Percentiles rank a stretch among this genome's conserved stretches.
Evolutionary conservation across 169 alveolate species (phyloP).

Genomic region (Eimeria mitis): DNA sequence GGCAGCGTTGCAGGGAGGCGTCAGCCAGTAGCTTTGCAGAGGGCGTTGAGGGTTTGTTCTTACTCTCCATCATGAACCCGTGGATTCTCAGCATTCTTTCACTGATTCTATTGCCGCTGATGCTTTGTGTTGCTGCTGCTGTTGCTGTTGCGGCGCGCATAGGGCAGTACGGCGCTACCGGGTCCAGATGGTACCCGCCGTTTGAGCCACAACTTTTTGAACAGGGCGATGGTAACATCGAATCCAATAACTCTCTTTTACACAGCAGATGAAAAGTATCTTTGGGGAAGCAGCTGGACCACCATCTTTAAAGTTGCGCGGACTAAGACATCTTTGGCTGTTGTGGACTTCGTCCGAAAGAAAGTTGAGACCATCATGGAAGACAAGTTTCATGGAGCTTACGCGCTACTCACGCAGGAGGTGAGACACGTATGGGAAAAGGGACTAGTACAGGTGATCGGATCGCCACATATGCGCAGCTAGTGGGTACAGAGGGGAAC

Average conservation of each 20-base stretch:
- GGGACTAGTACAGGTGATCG: neutral
- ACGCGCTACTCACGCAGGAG: constrained; percentile 81
- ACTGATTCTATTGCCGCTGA: neutral
- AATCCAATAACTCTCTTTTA: constrained; percentile 84
- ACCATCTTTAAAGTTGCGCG: constrained; percentile 82
- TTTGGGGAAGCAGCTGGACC: constrained; percentile 86
- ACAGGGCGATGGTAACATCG: constrained; percentile 70
- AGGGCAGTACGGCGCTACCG: constrained; percentile 79
- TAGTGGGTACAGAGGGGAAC: neutral
- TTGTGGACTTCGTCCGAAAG: constrained; percentile 77
- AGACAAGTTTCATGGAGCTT: constrained; percentile 84
- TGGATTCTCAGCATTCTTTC: neutral
- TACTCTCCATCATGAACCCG: neutral
- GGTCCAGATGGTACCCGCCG: constrained; percentile 81
- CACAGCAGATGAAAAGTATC: constrained; percentile 81
- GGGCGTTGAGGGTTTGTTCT: neutral
- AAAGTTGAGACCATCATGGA: constrained; percentile 70
- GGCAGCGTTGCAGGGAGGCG: neutral
- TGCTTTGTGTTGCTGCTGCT: neutral
- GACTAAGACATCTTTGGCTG: constrained; percentile 56
- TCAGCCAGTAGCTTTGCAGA: neutral
- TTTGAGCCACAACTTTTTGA: constrained; percentile 78
- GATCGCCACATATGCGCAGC: neutral
- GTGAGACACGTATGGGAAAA: constrained; percentile 3
- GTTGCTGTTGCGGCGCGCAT: neutral